Evolutionary conservation across 192 early-diverging fungal genomes (phyloP).

Genomic region (Spinellus fusiger): DNA sequence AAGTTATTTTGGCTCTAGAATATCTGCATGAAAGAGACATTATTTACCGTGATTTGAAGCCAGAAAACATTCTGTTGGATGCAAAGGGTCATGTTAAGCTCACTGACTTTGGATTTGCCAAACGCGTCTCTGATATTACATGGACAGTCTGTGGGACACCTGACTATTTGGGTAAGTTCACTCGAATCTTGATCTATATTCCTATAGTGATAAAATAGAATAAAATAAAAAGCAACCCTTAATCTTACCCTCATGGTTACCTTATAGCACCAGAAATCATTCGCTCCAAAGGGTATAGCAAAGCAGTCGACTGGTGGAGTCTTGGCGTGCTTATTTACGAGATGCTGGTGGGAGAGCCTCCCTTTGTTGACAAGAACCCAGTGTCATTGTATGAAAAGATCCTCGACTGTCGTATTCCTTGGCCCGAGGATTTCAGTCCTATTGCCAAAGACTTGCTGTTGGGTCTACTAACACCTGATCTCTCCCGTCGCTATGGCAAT

Average conservation of each 20-base stretch:
- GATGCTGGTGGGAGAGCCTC: constrained; percentile 67
- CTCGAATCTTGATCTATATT: too few species aligned
- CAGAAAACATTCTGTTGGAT: constrained; percentile 81
- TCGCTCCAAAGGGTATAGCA: constrained; percentile 76
- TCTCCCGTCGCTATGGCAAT: constrained; percentile 63
- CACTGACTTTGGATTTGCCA: constrained; percentile 92
- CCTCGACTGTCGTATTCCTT: constrained; percentile 63
- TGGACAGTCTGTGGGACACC: constrained; percentile 78
- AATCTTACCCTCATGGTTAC: constrained; percentile 34
- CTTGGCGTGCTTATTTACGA: constrained; percentile 90
- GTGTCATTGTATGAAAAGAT: constrained; percentile 90
- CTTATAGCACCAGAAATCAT: constrained; percentile 84
- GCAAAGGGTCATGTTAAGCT: constrained; percentile 88
- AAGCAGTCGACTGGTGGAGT: constrained; percentile 95
- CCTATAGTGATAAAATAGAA: background rate
- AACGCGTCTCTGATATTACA: constrained; percentile 33
- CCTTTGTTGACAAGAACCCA: constrained; percentile 84
- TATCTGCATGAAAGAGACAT: constrained; percentile 90
- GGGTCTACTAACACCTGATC: constrained; percentile 68
- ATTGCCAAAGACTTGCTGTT: constrained; percentile 70
- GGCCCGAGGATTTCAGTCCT: constrained; percentile 66
- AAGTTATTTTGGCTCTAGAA: constrained; percentile 84
- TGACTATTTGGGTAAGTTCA: constrained; percentile 38
- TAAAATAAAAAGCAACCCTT: background rate
- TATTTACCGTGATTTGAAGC: constrained; percentile 79